Evolutionary conservation across 495 filamentous ascomycete species (phyloP).

Genomic region (Xylaria grammica): DNA sequence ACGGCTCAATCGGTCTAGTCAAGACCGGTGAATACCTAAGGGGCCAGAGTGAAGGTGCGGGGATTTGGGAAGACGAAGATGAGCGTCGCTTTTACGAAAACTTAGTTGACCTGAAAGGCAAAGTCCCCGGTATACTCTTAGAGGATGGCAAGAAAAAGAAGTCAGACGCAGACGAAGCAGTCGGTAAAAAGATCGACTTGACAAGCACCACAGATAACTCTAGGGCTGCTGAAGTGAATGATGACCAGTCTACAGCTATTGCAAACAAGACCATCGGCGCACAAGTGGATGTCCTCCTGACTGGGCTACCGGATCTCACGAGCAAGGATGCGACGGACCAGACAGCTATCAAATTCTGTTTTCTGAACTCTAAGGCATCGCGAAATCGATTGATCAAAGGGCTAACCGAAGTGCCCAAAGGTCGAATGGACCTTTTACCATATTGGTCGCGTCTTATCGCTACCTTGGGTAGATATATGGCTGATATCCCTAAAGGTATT

Average conservation of each 20-base stretch:
- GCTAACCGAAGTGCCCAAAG: conserved; percentile 91
- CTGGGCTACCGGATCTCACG: conserved; percentile 86
- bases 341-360: conserved; percentile 93
- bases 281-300: conserved; percentile 89
- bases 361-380: conserved; percentile 97
- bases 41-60: conserved; percentile 87
- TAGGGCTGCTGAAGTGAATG: conserved; percentile 56
- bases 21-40: conserved; percentile 93
- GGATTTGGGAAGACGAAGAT: conserved; percentile 99
- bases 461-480: conserved; percentile 91
- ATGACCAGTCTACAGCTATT: conserved; percentile 91
- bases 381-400: conserved; percentile 92
- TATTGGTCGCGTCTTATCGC: conserved; percentile 90
- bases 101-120: conserved; percentile 90
- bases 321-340: conserved; percentile 91
- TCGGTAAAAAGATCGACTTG: conserved; percentile 60
- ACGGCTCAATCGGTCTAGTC: conserved; percentile 87
- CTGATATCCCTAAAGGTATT: conserved; percentile 88
- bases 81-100: conserved; percentile 98
- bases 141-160: conserved; percentile 98
- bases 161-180: conserved; percentile 67
- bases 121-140: conserved; percentile 89
- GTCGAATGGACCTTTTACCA: conserved; percentile 89
- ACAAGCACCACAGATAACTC: conserved; percentile 57
- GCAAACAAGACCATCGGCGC: conserved; percentile 97